A percentile compares a stretch with the other conserved stretches of the same genome.
These are phyloP conservation scores for Melaleuca alternifolia DNA, from an alignment of 345 rosid species.

Conservation along the genomic window DNA sequence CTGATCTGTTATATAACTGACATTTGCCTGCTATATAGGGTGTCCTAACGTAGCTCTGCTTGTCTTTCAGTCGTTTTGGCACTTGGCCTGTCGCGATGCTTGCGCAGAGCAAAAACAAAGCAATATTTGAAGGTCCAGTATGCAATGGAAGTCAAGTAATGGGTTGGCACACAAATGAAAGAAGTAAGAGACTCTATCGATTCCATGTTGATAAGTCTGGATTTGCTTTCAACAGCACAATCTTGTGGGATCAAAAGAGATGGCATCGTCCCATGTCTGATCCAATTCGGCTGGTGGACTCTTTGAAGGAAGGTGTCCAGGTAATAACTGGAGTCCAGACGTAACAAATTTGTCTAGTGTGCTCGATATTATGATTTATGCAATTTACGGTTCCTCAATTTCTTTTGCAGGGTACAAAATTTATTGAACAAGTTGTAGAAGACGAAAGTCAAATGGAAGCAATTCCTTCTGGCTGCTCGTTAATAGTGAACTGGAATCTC, in stretches of 20 bases:
- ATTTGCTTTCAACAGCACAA: constrained; percentile 89
- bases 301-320: constrained; percentile 84
- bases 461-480: constrained; percentile 51
- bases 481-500: constrained; percentile 83
- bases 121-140: constrained; percentile 77
- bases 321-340: constrained; percentile 19
- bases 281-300: constrained; percentile 66
- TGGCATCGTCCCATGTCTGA: constrained; percentile 44
- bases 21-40: background rate
- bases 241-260: constrained; percentile 86
- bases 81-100: constrained; percentile 98
- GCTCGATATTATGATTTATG: background rate
- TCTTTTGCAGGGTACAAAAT: constrained; percentile 57
- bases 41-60: background rate
- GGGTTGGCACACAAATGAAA: constrained; percentile 96
- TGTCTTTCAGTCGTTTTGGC: constrained; percentile 65
- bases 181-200: constrained; percentile 66
- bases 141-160: constrained; percentile 71
- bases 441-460: constrained; percentile 93
- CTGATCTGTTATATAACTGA: background rate
- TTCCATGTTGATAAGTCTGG: constrained; percentile 93
- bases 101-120: constrained; percentile 82
- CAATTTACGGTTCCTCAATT: background rate
- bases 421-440: constrained; percentile 80
- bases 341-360: background rate